Evolutionary conservation across 1,139 yeast genomes (phyloP), one percentile per base, ranked within the genome.

Genomic region (Hyphopichia buzzinii): DNA sequence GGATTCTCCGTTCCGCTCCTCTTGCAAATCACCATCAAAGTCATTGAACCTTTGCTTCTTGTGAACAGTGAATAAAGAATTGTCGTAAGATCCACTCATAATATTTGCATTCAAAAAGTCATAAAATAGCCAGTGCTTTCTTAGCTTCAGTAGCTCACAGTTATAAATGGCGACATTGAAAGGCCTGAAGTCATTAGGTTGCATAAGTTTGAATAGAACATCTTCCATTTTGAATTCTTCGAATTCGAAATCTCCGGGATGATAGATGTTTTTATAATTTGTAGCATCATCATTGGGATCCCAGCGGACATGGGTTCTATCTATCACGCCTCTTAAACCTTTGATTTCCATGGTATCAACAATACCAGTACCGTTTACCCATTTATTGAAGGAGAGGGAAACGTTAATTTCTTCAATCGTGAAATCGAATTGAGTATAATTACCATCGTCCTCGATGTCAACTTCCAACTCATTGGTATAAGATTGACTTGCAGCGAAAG

Each of bases 121-220:
- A 55, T 84, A 84, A 50, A 87, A 84, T 27, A 92, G 67, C 97
- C 97, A 92, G 54, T 92, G 96, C 56, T 89, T 88, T 37, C 98
- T 69, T 41, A 92, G 66, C 37, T 77, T 72, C 1, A 89, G 83
- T 30, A 90, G 59, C 43, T 89, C 95, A 54, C 96, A 85, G 52
- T 81, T 84, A 60, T 85, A 90, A 16, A 90, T 76, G 42, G 95
- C 88, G 29, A 92, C 87, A 46, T 85, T 81, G 57, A 92, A 87
- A 1, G 92, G 90, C 39, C 95, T 71, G 56, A 87, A 85, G 2
- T 76, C 83, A 38, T 72, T 72, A 0, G 97, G 97, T 57, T 90
- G 97, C 46, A 74, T 71, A 39, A 92, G 64, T 4, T 92, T 84
- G 42, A 92, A 84, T 39, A 90, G 63, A 3, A 87, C 84, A 57